Evolutionary conservation across 768 basidiomycete species (phyloP).

Genomic region (Suillus ampliporus): DNA sequence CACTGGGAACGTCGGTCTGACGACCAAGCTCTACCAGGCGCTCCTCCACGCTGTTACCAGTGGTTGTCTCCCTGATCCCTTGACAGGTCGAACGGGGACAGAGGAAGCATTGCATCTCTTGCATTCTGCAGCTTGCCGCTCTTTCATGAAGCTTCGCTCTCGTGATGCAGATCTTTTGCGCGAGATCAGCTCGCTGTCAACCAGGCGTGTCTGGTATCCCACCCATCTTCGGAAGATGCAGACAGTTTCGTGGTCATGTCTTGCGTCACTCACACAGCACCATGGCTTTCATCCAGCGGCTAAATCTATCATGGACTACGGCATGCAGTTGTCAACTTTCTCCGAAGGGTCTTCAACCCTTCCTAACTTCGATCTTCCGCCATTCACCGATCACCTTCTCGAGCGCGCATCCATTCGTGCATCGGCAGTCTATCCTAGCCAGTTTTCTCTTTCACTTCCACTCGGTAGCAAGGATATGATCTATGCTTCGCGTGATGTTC

Average conservation of each 20-base stretch:
- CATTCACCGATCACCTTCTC: not conserved
- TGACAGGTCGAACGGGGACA: slow-evolving; percentile 50
- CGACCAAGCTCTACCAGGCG: slow-evolving; percentile 40
- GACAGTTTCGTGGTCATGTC: slow-evolving; percentile 24
- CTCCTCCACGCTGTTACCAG: slow-evolving; percentile 54
- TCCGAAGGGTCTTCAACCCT: not conserved
- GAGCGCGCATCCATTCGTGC: slow-evolving; percentile 7
- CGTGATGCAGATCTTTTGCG: slow-evolving; percentile 39
- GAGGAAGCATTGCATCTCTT: slow-evolving; percentile 50
- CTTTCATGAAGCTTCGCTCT: slow-evolving; percentile 43
- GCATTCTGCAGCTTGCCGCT: slow-evolving; percentile 41
- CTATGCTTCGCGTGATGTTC: not conserved
- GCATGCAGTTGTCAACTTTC: not conserved
- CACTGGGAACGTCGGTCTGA: slow-evolving; percentile 30
- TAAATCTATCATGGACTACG: not conserved
- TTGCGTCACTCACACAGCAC: not conserved
- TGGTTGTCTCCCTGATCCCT: slow-evolving; percentile 45
- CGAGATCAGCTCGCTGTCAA: slow-evolving; percentile 40
- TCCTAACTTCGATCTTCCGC: not conserved
- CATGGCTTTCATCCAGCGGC: not conserved
- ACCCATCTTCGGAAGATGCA: slow-evolving; percentile 45
- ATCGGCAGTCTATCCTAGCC: slow-evolving; percentile 5
- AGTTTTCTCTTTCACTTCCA: not conserved
- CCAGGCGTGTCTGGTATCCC: slow-evolving; percentile 46
- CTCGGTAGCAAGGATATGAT: not conserved